Base-by-base conservation (phyloP, 768 basidiomycete genomes). In the Lactifluus volemus region DNA sequence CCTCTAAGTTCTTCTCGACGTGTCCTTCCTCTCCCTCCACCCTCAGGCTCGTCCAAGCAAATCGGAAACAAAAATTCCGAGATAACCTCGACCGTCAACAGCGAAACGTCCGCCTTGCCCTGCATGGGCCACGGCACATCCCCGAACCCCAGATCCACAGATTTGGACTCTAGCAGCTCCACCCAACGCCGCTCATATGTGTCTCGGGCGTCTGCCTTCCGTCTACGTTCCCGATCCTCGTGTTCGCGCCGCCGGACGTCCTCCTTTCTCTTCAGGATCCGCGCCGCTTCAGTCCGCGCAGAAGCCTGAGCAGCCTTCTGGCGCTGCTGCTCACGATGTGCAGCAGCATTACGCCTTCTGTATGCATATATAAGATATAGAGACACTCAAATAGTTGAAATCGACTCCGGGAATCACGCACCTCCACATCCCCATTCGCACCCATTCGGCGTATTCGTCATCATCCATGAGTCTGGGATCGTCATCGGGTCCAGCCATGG, bases 381-480 rank as follows among this genome's bases (percentile, higher is more conserved):
- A 25, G 25, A 25, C 8, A 38, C 9, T 38, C 38, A 10, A 30
- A 17, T 6, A 48, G 10, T 19, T n/a, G 5, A 15, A 21, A 25
- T 25, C 34, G n/a, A 15, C 34, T 3, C 45, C 3, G 52, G 21
- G 10, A 51, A 25, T 5, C 21, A 73, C 82, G 44, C 62, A 85
- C 82, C 83, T 81, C 77, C 89, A 93, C 89, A 97, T 95, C 50
- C 90, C 91, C 29, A 79, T 73, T 64, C 93, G 76, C 53, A 96
- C 75, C 88, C 89, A 95, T 67, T 92, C 89, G 1, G 87, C 82
- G 66, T 96, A 96, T 61, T 91, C 86, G 65, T 94, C 88, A 8
- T 94, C 92, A 61, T 86, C 85, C 87, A 95, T 87, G 51, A 70
- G 64, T 50, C 67, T 70, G 32, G 78, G 76, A 60, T 82, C 72